Conservation (phyloP, 331 rosid genomes). For the Quercus phellos region DNA sequence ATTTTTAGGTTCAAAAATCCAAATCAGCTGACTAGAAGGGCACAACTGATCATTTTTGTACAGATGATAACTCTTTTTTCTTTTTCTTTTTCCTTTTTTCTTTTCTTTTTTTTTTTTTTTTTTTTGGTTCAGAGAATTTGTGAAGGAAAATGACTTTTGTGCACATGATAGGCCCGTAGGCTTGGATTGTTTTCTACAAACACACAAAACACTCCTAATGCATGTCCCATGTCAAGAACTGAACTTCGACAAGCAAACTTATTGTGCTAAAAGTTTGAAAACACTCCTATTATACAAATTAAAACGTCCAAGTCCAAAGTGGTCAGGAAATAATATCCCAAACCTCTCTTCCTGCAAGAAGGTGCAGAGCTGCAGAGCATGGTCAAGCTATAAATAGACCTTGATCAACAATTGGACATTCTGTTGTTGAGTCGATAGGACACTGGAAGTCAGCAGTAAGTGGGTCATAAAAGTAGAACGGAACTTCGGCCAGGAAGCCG, state of each 20-base stretch:
- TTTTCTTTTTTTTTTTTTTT: neutral
- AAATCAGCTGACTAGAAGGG: neutral
- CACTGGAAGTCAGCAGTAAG: slow-evolving; percentile 39
- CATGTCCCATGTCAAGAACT: slow-evolving; percentile 1
- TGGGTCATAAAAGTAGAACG: slow-evolving; percentile 50
- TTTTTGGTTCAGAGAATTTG: neutral
- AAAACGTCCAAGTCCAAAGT: slow-evolving; percentile 40
- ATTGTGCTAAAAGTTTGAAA: slow-evolving; percentile 40
- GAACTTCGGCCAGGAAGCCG: slow-evolving; percentile 49
- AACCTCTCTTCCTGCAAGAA: slow-evolving; percentile 27
- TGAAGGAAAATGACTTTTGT: neutral
- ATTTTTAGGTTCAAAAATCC: too few relatives aligned
- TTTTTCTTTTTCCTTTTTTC: accelerated
- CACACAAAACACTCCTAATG: slow-evolving; percentile 10
- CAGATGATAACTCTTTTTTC: neutral
- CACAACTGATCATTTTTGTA: neutral
- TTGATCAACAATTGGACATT: slow-evolving; percentile 60
- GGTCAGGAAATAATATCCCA: slow-evolving; percentile 50
- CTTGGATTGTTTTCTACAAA: neutral
- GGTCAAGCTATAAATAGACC: slow-evolving; percentile 68
- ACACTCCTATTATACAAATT: slow-evolving; percentile 48
- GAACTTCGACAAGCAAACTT: slow-evolving; percentile 30
- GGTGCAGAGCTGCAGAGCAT: slow-evolving; percentile 19
- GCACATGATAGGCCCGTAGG: neutral
- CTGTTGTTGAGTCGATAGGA: slow-evolving; percentile 49